Evolutionary conservation across 352 stramenopile species (phyloP).

Genomic region (Phytophthora sp.): DNA sequence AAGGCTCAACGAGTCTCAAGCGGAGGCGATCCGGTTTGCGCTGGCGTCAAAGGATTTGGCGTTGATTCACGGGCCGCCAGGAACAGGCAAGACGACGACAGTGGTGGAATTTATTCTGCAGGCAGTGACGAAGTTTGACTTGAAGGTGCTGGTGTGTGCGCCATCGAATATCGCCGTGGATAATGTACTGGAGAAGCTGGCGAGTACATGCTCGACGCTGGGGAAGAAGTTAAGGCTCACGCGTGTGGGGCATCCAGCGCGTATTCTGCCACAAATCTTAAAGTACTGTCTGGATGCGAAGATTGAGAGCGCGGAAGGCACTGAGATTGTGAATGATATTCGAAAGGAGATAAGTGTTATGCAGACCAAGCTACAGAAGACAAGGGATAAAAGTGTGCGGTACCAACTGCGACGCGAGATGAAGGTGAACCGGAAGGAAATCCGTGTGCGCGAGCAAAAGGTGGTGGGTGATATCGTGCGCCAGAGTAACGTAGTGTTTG

Average conservation of each 20-base stretch:
- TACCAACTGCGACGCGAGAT: conserved; percentile 79
- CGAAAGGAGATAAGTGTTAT: conserved; percentile 88
- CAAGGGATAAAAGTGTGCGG: conserved; percentile 51
- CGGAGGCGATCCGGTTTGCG: conserved; percentile 77
- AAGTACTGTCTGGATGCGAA: conserved; percentile 95
- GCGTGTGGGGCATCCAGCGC: conserved; percentile 94
- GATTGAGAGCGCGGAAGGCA: conserved; percentile 92
- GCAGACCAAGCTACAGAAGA: conserved; percentile 65
- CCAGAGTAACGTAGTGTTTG: conserved; percentile 95
- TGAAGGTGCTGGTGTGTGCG: conserved; percentile 96
- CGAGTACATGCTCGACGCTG: conserved; percentile 43
- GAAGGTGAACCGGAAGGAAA: conserved; percentile 94
- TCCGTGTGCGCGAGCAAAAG: conserved; percentile 92
- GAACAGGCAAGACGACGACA: conserved; percentile 97
- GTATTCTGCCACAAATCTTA: conserved; percentile 91
- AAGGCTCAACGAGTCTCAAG: conserved; percentile 78
- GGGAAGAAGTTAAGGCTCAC: conserved; percentile 54
- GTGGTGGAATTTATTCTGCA: conserved; percentile 97
- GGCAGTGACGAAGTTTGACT: conserved; percentile 80
- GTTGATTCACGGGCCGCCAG: conserved; percentile 93
- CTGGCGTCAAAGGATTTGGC: conserved; percentile 88
- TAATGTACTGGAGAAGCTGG: conserved; percentile 96
- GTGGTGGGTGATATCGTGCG: conserved; percentile 92
- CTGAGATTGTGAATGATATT: conserved; percentile 96
- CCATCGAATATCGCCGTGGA: conserved; percentile 99